Conservation (phyloP, 768 basidiomycete species). For the Lanmaoa rubissima region DNA sequence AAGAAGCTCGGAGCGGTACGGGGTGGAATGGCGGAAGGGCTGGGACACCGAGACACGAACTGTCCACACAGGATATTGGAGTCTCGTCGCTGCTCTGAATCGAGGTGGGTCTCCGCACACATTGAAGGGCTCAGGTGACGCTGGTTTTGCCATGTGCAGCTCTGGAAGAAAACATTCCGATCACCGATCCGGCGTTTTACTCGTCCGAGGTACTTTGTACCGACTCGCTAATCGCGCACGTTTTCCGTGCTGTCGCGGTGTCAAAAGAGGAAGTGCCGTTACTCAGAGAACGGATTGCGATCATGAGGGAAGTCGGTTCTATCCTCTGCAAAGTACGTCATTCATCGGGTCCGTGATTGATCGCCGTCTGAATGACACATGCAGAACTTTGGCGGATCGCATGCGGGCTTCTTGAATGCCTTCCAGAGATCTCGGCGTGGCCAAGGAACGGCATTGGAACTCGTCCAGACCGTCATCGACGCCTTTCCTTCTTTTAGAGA, state of each 20-base stretch:
- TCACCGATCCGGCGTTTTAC: constrained; percentile 80
- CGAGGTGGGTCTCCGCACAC: constrained; percentile 48
- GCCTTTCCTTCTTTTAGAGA: constrained; percentile 78
- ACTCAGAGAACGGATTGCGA: constrained; percentile 62
- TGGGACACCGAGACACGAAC: constrained; percentile 55
- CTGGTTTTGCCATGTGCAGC: constrained; percentile 41
- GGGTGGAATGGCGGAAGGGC: constrained; percentile 71
- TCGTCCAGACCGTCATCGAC: constrained; percentile 68
- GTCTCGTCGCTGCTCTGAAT: constrained; percentile 79
- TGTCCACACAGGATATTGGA: constrained; percentile 85
- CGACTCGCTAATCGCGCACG: constrained; percentile 60
- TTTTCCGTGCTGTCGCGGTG: constrained; percentile 62
- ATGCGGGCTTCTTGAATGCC: constrained; percentile 58
- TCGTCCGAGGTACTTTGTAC: constrained; percentile 68
- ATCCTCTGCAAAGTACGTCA: constrained; percentile 65
- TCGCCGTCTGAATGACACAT: constrained; percentile 4
- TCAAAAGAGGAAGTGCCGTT: constrained; percentile 69
- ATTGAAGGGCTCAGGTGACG: not conserved
- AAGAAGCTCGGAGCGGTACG: constrained; percentile 59
- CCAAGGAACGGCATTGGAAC: constrained; percentile 65
- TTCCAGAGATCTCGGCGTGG: constrained; percentile 54
- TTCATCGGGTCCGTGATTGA: constrained; percentile 7
- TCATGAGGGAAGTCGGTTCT: constrained; percentile 76
- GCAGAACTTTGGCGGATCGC: constrained; percentile 71
- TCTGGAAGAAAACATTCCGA: constrained; percentile 70